Evolutionary conservation across 2,329 filamentous ascomycete species (phyloP).

Genomic region (Metarhizium rileyi): DNA sequence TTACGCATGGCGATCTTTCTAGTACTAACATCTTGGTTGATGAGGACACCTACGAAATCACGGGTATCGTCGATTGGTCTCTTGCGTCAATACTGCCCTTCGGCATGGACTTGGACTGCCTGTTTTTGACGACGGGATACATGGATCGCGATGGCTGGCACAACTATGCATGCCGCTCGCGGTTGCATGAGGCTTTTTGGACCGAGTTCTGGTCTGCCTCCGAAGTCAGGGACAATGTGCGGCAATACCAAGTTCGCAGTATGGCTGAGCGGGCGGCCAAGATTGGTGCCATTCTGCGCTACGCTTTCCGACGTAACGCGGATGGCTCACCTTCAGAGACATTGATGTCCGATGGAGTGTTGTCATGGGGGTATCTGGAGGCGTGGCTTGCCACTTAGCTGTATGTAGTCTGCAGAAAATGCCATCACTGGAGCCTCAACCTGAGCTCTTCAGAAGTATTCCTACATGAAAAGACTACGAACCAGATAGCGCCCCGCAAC

Average conservation of each 20-base stretch:
- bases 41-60: constrained; percentile 10
- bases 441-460: too few species aligned
- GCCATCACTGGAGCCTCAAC: too few species aligned
- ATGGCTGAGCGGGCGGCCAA: constrained; percentile 9
- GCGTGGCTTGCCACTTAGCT: background rate
- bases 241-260: constrained; percentile 1
- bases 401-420: too few species aligned
- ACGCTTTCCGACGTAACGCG: constrained; percentile 11
- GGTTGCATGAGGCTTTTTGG: constrained; percentile 12
- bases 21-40: constrained; percentile 21
- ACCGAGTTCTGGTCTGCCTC: constrained; percentile 12
- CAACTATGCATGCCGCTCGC: constrained; percentile 11
- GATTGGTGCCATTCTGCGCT: constrained; percentile 12
- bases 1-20: constrained; percentile 20
- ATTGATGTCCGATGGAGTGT: background rate
- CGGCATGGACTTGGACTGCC: constrained; percentile 1
- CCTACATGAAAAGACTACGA: too few species aligned
- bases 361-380: background rate
- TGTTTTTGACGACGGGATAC: constrained; percentile 12
- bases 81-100: constrained; percentile 14
- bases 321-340: constrained; percentile 10
- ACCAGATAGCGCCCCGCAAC: too few species aligned
- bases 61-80: constrained; percentile 21
- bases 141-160: constrained; percentile 12
- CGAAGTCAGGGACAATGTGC: constrained; percentile 7